Conservation (phyloP, 1,284 basidiomycete species). For the Rhodofomes roseus region DNA sequence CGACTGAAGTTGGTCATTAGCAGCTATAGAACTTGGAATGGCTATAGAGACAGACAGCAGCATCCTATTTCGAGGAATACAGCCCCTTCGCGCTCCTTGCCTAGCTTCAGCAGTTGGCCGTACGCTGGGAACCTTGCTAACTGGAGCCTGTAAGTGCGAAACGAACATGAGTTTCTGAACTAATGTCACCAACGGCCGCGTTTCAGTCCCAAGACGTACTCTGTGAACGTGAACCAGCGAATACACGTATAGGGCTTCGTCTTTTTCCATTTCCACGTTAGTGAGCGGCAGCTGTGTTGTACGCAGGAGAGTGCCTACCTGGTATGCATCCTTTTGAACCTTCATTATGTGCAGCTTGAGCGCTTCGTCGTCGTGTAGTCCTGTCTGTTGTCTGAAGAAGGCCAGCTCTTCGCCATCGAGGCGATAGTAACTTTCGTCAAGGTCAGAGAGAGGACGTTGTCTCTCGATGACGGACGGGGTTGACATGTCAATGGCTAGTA, state of each 20-base stretch:
- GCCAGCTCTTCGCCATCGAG: not conserved
- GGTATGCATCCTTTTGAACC: not conserved
- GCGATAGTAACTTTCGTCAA: not conserved
- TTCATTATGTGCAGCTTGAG: not conserved
- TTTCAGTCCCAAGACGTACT: too few relatives aligned
- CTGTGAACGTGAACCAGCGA: constrained; percentile 2
- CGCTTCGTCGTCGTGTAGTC: not conserved
- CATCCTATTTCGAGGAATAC: constrained; percentile 45
- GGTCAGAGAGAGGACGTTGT: not conserved
- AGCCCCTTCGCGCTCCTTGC: constrained; percentile 35
- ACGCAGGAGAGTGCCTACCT: too few relatives aligned
- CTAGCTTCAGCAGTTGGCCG: constrained; percentile 35
- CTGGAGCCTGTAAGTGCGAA: constrained; percentile 19
- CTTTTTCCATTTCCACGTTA: not conserved
- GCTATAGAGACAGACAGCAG: constrained; percentile 34
- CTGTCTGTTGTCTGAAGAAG: not conserved
- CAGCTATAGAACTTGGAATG: not conserved
- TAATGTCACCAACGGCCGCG: too few relatives aligned
- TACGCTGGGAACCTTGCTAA: constrained; percentile 40
- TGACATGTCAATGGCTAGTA: too few relatives aligned
- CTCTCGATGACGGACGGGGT: not conserved
- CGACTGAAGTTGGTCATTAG: constrained; percentile 27
- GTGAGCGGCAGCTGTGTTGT: too few relatives aligned
- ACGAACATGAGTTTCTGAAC: not conserved
- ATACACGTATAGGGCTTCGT: not conserved